These are phyloP conservation scores for Evernia prunastri DNA, from an alignment of 495 filamentous ascomycete species.

Conservation along the genomic window DNA sequence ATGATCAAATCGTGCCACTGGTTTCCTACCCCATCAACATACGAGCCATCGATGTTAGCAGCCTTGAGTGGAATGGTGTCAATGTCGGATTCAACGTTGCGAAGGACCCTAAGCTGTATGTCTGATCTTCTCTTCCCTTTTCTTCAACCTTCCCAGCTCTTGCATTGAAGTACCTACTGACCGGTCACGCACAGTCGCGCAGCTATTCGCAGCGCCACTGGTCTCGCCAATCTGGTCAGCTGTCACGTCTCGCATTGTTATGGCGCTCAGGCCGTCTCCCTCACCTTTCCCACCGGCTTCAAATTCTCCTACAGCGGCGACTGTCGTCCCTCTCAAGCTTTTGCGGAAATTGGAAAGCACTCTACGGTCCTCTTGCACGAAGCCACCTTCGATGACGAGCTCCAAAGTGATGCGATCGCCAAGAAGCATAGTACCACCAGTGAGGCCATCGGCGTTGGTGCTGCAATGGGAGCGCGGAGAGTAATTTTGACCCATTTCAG, in stretches of 20 bases:
- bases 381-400: slow-evolving; percentile 87
- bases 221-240: slow-evolving; percentile 42
- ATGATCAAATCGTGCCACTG: slow-evolving; percentile 51
- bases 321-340: slow-evolving; percentile 67
- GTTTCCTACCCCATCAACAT: slow-evolving; percentile 24
- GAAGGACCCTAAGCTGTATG: slow-evolving; percentile 19
- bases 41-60: neutral
- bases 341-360: slow-evolving; percentile 62
- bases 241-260: slow-evolving; percentile 69
- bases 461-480: slow-evolving; percentile 65
- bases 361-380: slow-evolving; percentile 87
- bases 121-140: neutral
- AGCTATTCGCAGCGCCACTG: slow-evolving; percentile 37
- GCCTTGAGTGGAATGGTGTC: slow-evolving; percentile 21
- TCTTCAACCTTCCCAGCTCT: neutral
- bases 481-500: slow-evolving; percentile 89
- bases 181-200: neutral
- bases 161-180: neutral
- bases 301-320: slow-evolving; percentile 91
- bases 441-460: slow-evolving; percentile 75
- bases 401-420: slow-evolving; percentile 65
- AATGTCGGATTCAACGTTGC: slow-evolving; percentile 21
- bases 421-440: slow-evolving; percentile 86
- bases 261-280: slow-evolving; percentile 64
- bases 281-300: slow-evolving; percentile 73